Percentiles rank a stretch among this genome's conserved stretches.
Evolutionary conservation across 129 eudicot species (phyloP).

Genomic region (Oenanthe sinensis): DNA sequence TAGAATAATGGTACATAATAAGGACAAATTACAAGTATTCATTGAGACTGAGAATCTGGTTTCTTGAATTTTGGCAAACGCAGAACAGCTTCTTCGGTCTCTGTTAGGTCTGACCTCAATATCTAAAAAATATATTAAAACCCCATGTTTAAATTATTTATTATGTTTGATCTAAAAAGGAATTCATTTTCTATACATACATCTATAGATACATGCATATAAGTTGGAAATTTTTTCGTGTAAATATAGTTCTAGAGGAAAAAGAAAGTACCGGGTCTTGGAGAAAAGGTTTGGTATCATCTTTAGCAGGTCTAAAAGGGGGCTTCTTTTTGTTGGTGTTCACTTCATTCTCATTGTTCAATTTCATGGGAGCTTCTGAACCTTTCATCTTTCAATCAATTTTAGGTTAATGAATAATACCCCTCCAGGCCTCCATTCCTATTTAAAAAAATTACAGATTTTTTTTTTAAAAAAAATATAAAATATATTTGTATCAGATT

Average conservation of each 20-base stretch:
- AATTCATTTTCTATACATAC: background rate
- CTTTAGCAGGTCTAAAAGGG: conserved; percentile 51
- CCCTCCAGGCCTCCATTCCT: too few species aligned
- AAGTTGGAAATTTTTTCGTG: too few species aligned
- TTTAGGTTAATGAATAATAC: too few species aligned
- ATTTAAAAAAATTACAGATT: too few species aligned
- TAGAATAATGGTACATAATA: too few species aligned
- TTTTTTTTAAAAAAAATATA: too few species aligned
- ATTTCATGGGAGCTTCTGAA: conserved; percentile 14
- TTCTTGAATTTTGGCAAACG: conserved; percentile 59
- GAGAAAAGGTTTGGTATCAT: conserved; percentile 78
- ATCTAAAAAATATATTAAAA: conserved; percentile 28
- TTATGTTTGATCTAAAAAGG: background rate
- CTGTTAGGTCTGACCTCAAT: conserved; percentile 72
- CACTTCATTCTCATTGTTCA: conserved; percentile 16
- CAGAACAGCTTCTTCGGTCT: conserved; percentile 86
- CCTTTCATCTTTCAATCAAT: conserved; percentile 10
- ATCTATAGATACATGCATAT: background rate
- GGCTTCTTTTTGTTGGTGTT: conserved; percentile 36
- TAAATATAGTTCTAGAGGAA: too few species aligned
- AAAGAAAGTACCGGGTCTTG: conserved; percentile 63
- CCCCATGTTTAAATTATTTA: too few species aligned
- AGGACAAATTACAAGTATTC: background rate
- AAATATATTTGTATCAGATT: too few species aligned
- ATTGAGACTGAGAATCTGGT: conserved; percentile 16